Base-by-base conservation (phyloP, 139 green algal species). In the Asterochloris sp. region DNA sequence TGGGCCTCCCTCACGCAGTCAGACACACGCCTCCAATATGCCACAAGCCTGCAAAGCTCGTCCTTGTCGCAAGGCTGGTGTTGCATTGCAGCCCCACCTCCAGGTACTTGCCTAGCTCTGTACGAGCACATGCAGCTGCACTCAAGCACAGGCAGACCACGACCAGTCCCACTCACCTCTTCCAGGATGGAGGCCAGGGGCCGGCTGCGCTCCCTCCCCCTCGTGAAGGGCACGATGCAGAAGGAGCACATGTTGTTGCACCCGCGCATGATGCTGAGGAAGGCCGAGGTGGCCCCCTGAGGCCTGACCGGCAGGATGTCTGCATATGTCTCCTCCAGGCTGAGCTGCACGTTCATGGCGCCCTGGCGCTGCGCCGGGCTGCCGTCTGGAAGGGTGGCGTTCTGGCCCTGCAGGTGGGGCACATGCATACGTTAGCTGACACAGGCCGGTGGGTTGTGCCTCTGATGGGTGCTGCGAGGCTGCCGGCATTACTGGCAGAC, bases 201-300 rank as follows among this genome's bases (percentile, higher is more conserved):
- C 17, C 95, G 87, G 78, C 88, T 94, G 78, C 95, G 89, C 88
- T 98, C 95, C 13, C 94, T 81, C 0, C 79, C 79, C 38, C 95
- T 81, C 54, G 83, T 94, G 85, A 88, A 96, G n/a, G 94, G 93
- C 68, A 97, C 94, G n/a, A 98, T 92, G 88, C 95, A 98, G 87
- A 97, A 98, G 69, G 88, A 80, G 87, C 95, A 98, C 89, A 97
- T 93, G 88, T 98, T 98, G 89, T 97, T 94, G 90, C 95, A 98
- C 27, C 95, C 95, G 1, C 95, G 84, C 93, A 96, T 97, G 88
- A 98, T 94, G 76, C 85, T 92, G 11, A 98, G 81, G 81, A 93
- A 97, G 0, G 94, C 93, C 10, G 82, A 86, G 0, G 73, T 77
- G 10, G 73, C 77, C 66, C 87, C 87, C 1, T 62, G 74, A 14